Evolutionary conservation across 140 eudicot species (phyloP), one percentile per base, ranked within the genome.

Genomic region (Senecio squalidus): DNA sequence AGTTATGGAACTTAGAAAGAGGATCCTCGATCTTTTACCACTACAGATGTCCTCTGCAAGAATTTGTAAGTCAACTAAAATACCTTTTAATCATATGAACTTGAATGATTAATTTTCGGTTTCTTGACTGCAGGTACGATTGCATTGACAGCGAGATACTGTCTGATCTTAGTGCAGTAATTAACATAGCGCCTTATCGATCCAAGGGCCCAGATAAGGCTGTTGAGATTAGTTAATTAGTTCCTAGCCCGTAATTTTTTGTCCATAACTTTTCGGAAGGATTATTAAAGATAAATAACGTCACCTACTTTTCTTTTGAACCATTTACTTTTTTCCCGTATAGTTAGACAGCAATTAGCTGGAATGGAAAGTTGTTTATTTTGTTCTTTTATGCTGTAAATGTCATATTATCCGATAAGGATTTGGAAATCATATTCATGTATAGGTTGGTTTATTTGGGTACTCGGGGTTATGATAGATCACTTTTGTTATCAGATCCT

Each of bases 111-210:
- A 25, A 56, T 2, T 18, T 59, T 24, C 24, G 38, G 15, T 60
- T 50, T 60, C 0, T 50, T 71, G 30, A 16, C 36, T 77, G 66
- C 80, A 88, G 94, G 84, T 81, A 78, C 21, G 88, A 88, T 3
- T 84, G 84, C 70, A 81, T 84, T 31, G 96, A 81, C 9, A 76
- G 65, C 45, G 94, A 81, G 55, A 74, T 88, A 61, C 43, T 88
- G 58, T 72, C 60, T 29, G 31, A 69, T 31, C 66, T 84, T 27
- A 67, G 73, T 62, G 74, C 34, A 3, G 26, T 71, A 16, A 68
- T 38, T 64, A 82, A 76, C 55, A 72, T 88, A 36, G 91, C 91
- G 9, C 91, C 83, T 4, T 88, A 84, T 47, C 74, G 62, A 34
- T 72, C 96, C 25, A 72, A 40, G 1, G 94, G 96, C 23, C 64